A percentile compares a stretch with the other conserved stretches of the same genome.
These are phyloP conservation scores for Entomortierella beljakovae DNA, from an alignment of 192 early-diverging fungal genomes.

Conservation along the genomic window DNA sequence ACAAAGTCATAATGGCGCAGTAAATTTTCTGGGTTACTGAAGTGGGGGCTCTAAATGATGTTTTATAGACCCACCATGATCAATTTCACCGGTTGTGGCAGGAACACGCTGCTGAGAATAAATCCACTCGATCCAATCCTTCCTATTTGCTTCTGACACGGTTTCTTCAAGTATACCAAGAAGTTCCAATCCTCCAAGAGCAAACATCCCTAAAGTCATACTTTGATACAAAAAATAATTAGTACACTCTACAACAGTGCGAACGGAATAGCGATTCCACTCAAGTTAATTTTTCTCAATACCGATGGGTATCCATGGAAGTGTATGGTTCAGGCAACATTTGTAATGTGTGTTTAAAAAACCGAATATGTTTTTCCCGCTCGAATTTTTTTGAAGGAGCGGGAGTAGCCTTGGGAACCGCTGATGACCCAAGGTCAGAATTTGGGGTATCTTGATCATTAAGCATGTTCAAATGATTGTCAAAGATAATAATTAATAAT, in stretches of 20 bases:
- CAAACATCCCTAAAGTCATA: slow-evolving; percentile 91
- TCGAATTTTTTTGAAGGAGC: slow-evolving; percentile 45
- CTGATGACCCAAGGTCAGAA: neutral
- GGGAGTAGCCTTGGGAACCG: neutral
- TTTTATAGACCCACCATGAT: slow-evolving; percentile 6
- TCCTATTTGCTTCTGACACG: slow-evolving; percentile 64
- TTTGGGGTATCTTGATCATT: neutral
- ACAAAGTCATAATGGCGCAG: neutral
- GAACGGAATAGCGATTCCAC: neutral
- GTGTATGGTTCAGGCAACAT: slow-evolving; percentile 80
- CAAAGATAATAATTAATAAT: too few relatives aligned
- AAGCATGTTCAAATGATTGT: neutral
- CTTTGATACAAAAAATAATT: slow-evolving; percentile 51
- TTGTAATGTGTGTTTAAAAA: slow-evolving; percentile 76
- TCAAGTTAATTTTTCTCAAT: slow-evolving; percentile 2
- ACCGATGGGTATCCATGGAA: slow-evolving; percentile 80
- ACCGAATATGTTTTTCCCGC: slow-evolving; percentile 70
- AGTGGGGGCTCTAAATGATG: neutral
- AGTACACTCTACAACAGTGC: neutral
- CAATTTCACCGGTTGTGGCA: slow-evolving; percentile 15
- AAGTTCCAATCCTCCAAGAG: slow-evolving; percentile 83
- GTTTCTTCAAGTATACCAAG: slow-evolving; percentile 73
- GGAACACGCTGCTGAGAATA: slow-evolving; percentile 92
- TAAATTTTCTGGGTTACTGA: neutral
- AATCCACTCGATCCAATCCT: slow-evolving; percentile 93